phyloP scores from a whole-genome alignment of 495 filamentous ascomycete genomes.

The Xylaria venustula region DNA sequence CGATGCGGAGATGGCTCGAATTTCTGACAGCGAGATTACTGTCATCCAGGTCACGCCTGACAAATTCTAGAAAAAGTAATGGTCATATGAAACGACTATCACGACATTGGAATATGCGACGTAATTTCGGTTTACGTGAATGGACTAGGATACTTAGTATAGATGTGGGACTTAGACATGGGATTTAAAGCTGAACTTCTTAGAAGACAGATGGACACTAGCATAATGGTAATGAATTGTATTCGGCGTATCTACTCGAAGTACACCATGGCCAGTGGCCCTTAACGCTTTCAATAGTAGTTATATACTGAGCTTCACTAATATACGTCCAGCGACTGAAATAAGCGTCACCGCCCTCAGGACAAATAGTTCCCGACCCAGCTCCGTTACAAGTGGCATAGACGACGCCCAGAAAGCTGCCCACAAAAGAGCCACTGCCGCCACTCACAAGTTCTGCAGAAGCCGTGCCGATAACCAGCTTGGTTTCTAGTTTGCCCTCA shows the following conservation, averaged over 20 bases:
- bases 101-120: background rate
- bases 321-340: slow-evolving; percentile 40
- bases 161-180: too few species aligned
- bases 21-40: slow-evolving; percentile 6
- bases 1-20: slow-evolving; percentile 19
- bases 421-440: slow-evolving; percentile 36
- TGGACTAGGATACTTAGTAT: background rate
- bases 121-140: too few species aligned
- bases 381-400: slow-evolving; percentile 49
- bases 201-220: background rate
- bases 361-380: slow-evolving; percentile 24
- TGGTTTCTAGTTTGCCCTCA: slow-evolving; percentile 8
- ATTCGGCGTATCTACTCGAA: too few species aligned
- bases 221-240: background rate
- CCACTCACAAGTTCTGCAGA: slow-evolving; percentile 33
- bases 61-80: background rate
- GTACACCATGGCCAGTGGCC: too few species aligned
- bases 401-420: slow-evolving; percentile 37
- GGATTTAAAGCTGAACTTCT: background rate
- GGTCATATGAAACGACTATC: background rate
- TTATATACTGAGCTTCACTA: slow-evolving; percentile 31
- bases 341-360: slow-evolving; percentile 30
- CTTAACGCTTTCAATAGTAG: slow-evolving; percentile 23
- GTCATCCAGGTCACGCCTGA: slow-evolving; percentile 1
- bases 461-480: slow-evolving; percentile 28